Percentiles rank a stretch among this genome's conserved stretches.
These are phyloP conservation scores for Colletotrichum lini DNA, from an alignment of 2,329 filamentous ascomycete genomes.

Conservation along the genomic window DNA sequence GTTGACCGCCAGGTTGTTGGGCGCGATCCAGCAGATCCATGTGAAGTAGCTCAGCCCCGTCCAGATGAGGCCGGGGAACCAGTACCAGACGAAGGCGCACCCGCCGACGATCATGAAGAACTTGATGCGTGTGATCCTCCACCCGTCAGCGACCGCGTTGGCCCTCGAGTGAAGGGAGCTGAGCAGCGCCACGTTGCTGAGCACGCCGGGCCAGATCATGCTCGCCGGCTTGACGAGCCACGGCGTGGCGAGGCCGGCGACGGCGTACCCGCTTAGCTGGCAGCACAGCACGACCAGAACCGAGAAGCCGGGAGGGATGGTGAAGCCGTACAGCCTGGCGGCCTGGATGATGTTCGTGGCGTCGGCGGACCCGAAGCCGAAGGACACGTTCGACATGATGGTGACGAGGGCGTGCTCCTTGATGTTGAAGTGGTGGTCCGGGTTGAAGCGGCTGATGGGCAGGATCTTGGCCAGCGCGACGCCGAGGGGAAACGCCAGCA, in stretches of 20 bases:
- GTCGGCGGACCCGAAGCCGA: constrained; percentile 53
- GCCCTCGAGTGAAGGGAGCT: constrained; percentile 54
- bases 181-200: constrained; percentile 61
- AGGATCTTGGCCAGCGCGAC: constrained; percentile 58
- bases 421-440: constrained; percentile 59
- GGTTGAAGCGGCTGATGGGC: constrained; percentile 57
- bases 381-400: constrained; percentile 64
- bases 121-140: constrained; percentile 55
- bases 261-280: constrained; percentile 65
- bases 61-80: constrained; percentile 63
- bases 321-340: constrained; percentile 55
- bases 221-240: constrained; percentile 62
- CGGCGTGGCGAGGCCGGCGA: constrained; percentile 57
- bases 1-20: constrained; percentile 61
- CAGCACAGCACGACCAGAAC: constrained; percentile 61
- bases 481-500: constrained; percentile 56
- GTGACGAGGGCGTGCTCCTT: constrained; percentile 66
- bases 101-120: constrained; percentile 58
- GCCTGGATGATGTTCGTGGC: constrained; percentile 59
- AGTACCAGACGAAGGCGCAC: constrained; percentile 63
- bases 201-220: constrained; percentile 63
- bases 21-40: constrained; percentile 65
- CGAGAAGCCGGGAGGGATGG: constrained; percentile 52
- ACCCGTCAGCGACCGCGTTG: constrained; percentile 45
- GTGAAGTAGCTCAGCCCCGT: constrained; percentile 57